Conservation (phyloP, 2,329 filamentous ascomycete species). For the Hypoxylon sp. region DNA sequence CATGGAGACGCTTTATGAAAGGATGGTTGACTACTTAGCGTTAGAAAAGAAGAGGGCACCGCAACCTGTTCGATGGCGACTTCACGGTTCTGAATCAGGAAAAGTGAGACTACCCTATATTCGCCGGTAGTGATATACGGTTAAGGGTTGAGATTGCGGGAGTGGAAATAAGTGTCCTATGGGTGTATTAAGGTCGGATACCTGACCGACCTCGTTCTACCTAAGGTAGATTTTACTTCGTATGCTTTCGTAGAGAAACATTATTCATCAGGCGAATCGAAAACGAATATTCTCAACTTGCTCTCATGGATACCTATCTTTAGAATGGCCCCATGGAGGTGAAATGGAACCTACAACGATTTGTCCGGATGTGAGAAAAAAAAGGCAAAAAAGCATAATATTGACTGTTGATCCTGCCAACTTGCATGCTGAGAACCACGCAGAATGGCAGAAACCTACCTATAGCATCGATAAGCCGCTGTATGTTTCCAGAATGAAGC, state of each 20-base stretch:
- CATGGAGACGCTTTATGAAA: not conserved
- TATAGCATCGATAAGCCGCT: not conserved
- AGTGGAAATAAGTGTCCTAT: not conserved
- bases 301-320: not conserved
- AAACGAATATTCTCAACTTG: not conserved
- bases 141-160: not conserved
- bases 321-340: not conserved
- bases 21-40: not conserved
- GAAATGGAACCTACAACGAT: not conserved
- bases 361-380: not conserved
- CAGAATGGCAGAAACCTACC: not conserved
- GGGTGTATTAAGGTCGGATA: not conserved
- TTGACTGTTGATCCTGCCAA: not conserved
- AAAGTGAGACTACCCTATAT: not conserved
- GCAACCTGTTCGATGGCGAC: not conserved
- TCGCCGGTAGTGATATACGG: not conserved
- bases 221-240: not conserved
- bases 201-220: not conserved
- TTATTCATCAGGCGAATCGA: not conserved
- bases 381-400: not conserved
- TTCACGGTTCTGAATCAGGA: not conserved
- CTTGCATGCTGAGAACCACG: not conserved
- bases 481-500: not conserved
- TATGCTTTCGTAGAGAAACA: not conserved
- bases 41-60: not conserved